Percentiles rank a stretch among this genome's conserved stretches.
phyloP scores from a whole-genome alignment of 1,139 yeast species.

The Saccharomyces hybrid region DNA sequence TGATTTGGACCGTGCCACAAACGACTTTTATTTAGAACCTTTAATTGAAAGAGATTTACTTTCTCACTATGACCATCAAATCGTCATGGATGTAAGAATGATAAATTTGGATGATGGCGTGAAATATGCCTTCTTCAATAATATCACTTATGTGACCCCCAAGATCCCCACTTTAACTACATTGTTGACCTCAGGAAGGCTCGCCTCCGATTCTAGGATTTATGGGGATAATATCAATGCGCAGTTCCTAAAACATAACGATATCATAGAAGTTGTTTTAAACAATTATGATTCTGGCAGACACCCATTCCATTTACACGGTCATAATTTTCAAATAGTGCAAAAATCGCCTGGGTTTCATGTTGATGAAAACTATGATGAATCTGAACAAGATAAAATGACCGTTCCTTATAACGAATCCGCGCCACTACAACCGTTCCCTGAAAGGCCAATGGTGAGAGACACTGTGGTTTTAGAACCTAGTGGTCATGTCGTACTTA shows the following conservation, averaged over 20 bases:
- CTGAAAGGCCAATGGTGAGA: slow-evolving; percentile 54
- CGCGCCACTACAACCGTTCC: slow-evolving; percentile 38
- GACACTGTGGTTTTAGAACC: slow-evolving; percentile 60
- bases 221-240: slow-evolving; percentile 66
- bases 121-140: slow-evolving; percentile 69
- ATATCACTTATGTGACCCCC: slow-evolving; percentile 53
- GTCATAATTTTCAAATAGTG: slow-evolving; percentile 64
- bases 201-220: slow-evolving; percentile 41
- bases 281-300: slow-evolving; percentile 68
- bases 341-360: slow-evolving; percentile 46
- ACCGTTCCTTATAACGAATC: slow-evolving; percentile 42
- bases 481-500: slow-evolving; percentile 55
- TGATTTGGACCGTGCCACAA: slow-evolving; percentile 32
- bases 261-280: slow-evolving; percentile 57
- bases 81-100: slow-evolving; percentile 56
- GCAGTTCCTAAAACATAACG: slow-evolving; percentile 52
- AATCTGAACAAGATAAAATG: slow-evolving; percentile 36
- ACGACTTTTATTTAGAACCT: slow-evolving; percentile 53
- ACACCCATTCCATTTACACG: slow-evolving; percentile 81
- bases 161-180: slow-evolving; percentile 59
- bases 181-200: slow-evolving; percentile 43
- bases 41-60: slow-evolving; percentile 33
- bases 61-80: slow-evolving; percentile 53
- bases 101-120: slow-evolving; percentile 64
- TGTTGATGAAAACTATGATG: slow-evolving; percentile 35